phyloP scores from a whole-genome alignment of 306 rosid genomes.

The Glycyrrhiza uralensis region DNA sequence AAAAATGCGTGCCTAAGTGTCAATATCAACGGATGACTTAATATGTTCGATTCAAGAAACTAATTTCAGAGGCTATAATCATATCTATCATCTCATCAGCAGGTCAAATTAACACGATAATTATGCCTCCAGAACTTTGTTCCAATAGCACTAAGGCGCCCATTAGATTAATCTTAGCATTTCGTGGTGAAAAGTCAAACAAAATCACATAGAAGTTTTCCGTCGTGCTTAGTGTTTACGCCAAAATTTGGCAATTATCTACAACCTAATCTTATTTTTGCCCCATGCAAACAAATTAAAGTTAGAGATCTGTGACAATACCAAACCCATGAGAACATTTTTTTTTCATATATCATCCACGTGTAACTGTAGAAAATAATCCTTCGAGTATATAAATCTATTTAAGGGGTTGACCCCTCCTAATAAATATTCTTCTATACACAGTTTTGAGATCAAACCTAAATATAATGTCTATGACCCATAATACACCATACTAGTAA shows the following conservation, averaged over 20 bases:
- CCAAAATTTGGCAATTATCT: not conserved
- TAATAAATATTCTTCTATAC: too few relatives aligned
- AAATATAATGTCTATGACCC: too few relatives aligned
- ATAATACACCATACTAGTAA: too few relatives aligned
- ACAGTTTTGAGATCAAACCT: too few relatives aligned
- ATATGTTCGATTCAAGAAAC: constrained; percentile 6
- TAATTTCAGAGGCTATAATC: not conserved
- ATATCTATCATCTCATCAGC: not conserved
- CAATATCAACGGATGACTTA: constrained; percentile 1
- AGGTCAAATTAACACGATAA: not conserved
- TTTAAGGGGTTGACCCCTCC: too few relatives aligned
- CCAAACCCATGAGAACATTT: not conserved
- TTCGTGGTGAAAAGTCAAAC: constrained; percentile 2
- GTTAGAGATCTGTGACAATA: not conserved
- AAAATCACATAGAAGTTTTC: not conserved
- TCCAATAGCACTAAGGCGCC: not conserved
- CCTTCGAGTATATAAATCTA: too few relatives aligned
- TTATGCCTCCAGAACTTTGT: not conserved
- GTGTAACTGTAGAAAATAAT: too few relatives aligned
- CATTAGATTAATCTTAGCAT: not conserved
- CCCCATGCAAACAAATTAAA: not conserved
- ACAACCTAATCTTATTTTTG: not conserved
- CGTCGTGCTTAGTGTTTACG: constrained; percentile 10
- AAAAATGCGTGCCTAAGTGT: not conserved
- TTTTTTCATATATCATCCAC: too few relatives aligned